Percentiles rank a stretch among this genome's conserved stretches.
Conservation (phyloP, 805 yeast genomes). For the Cyberlindnera euphorbiiphila region DNA sequence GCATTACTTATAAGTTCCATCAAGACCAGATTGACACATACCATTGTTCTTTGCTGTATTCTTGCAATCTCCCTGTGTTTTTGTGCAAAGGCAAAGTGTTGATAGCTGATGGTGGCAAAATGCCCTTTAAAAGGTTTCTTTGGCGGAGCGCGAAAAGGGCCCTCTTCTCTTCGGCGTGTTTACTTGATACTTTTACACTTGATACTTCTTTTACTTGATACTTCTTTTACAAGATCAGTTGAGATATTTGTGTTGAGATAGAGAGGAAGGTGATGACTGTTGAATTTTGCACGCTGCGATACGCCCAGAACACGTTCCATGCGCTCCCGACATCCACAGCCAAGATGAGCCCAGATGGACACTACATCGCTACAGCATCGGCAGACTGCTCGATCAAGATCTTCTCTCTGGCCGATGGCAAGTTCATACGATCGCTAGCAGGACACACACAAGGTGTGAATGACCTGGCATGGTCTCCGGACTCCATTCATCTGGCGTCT, state of each 20-base stretch:
- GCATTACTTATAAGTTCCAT: neutral
- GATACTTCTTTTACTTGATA: too few species aligned
- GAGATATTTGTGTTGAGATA: too few species aligned
- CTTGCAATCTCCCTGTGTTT: too few species aligned
- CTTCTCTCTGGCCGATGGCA: constrained; percentile 44
- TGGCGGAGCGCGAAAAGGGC: too few species aligned
- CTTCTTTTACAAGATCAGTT: too few species aligned
- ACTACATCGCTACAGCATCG: constrained; percentile 51
- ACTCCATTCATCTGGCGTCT: constrained; percentile 67
- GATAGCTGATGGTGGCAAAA: too few species aligned
- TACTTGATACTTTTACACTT: too few species aligned
- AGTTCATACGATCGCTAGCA: constrained; percentile 29
- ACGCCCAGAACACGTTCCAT: constrained; percentile 3
- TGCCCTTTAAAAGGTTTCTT: too few species aligned
- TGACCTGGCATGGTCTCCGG: constrained; percentile 75
- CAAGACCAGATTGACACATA: neutral
- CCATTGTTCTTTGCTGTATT: too few species aligned
- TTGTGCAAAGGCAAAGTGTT: too few species aligned
- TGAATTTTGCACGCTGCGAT: constrained; percentile 11
- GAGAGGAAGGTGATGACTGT: too few species aligned
- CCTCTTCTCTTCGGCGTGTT: too few species aligned
- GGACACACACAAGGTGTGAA: constrained; percentile 76
- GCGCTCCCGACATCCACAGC: constrained; percentile 38
- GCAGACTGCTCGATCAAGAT: constrained; percentile 57
- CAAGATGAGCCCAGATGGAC: constrained; percentile 60